Base-by-base conservation (phyloP, 2,329 filamentous ascomycete species). In the Fusarium sp. region DNA sequence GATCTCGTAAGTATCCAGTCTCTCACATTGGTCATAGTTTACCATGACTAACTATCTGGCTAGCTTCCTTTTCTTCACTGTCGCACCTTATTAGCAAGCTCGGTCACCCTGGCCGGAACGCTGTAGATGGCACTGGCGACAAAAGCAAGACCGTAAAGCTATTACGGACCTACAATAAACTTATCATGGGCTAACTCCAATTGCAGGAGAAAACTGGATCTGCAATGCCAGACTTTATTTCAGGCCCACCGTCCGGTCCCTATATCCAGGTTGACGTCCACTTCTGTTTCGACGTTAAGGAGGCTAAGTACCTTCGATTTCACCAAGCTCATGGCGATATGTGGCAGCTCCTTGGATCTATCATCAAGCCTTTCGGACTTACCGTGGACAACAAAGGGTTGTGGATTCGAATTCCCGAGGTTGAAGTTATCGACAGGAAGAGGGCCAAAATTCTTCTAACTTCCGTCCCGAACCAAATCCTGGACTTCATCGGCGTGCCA, bases 231-330 rank as follows among this genome's bases (percentile, higher is more conserved):
- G 34, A 43, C 4, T 27, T 14, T 43, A 22, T 14, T 30, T 40
- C 30, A 44, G 34, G 14, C 11, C 29, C 20, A 8, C 46, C 55
- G 25, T 40, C 55, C 16, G 52, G 68, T 12, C 66, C 51, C 32
- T 87, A 84, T 73, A 85, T 93, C 7, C 93, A 96, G 72, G 83
- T 95, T 27, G 93, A 96, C 75, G 77, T 95, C 2, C 84, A 87
- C 30, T 77, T 90, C 25, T 89, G 85, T 60, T 3, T 81, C 78
- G 3, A 68, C 80, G 1, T 75, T 80, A 73, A 79, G 56, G 84
- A 53, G 22, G 54, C 87, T 67, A 82, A 84, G 30, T 95, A 92
- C 92, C 83, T 85, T 40, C 79, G 88, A 6, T 94, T 94, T 80
- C 88, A 88, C 70, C 84, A 91, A 42, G 86, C 88, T 1, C 92